Evolutionary conservation across 495 filamentous ascomycete species (phyloP).

Genomic region (Aspergillus ostianus): DNA sequence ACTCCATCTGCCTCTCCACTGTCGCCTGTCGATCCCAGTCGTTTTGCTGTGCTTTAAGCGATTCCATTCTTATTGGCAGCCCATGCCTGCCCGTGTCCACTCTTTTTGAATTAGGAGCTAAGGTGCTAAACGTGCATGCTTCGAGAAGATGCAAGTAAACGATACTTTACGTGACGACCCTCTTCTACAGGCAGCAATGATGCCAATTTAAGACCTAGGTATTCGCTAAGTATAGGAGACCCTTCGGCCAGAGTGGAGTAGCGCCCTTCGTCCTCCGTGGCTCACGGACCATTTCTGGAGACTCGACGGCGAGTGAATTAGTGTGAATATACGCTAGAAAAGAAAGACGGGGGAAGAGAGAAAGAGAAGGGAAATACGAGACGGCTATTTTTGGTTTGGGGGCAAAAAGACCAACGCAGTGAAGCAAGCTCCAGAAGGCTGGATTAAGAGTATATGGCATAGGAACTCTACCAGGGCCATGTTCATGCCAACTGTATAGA

Average conservation of each 20-base stretch:
- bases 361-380: neutral
- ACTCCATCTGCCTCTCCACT: no score
- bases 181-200: no score
- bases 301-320: neutral
- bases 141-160: neutral
- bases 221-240: no score
- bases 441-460: neutral
- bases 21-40: no score
- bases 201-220: no score
- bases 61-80: neutral
- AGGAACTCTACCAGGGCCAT: no score
- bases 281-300: neutral
- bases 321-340: neutral
- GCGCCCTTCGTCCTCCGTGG: no score
- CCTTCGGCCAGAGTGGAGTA: neutral
- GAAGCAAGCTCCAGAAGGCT: neutral
- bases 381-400: neutral
- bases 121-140: neutral
- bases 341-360: no score
- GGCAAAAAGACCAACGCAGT: neutral
- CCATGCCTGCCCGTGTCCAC: neutral
- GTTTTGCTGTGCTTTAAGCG: neutral
- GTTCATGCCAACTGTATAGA: no score
- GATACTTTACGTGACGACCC: neutral
- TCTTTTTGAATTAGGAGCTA: neutral